Base-by-base conservation (phyloP, 2,329 filamentous ascomycete genomes). In the Allantophomopsis lycopodina region DNA sequence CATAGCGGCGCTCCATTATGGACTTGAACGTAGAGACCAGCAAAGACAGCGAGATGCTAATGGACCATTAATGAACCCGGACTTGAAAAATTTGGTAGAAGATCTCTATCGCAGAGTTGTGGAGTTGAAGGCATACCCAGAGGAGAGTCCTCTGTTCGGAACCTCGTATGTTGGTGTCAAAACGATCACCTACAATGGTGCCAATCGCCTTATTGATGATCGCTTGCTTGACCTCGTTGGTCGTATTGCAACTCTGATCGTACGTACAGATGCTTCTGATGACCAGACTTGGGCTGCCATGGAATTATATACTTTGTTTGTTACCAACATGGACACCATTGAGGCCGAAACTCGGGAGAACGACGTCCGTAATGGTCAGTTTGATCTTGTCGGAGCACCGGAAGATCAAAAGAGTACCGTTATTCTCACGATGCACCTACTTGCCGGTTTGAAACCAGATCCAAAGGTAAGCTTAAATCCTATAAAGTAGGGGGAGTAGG, bases 151-250 rank as follows among this genome's bases (percentile, higher is more conserved):
- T 15, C 10, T 34, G 12, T 28, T 28, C 10, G 23, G 23, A 28
- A 28, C 23, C 23, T 28, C 23, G 4, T 28, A 28, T 28, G 32
- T 34, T 34, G 32, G 32, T 10, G 16, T 34, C 4, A 34, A 10
- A 13, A 34, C 13, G 4, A 14, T 34, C 6, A 15, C 32, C n/a
- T 28, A 28, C 23, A 34, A 20, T 17, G 14, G 28, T 14, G 18
- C 14, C 20, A 6, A 21, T 8, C 2, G 12, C 15, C 18, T 13
- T 35, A 8, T 38, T 13, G 42, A 46, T 15, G 45, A 47, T 7
- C 38, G 11, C 17, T 39, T 43, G 8, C 35, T 52, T 3, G 36
- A 45, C 7, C 34, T 50, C 2, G 38, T 52, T n/a, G 52, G 50
- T 7, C 41, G 40, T n/a, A 44, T 47, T 14, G 39, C 47, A 17